Evolutionary conservation across 768 basidiomycete species (phyloP).

Genomic region (Lentinula raphanica): DNA sequence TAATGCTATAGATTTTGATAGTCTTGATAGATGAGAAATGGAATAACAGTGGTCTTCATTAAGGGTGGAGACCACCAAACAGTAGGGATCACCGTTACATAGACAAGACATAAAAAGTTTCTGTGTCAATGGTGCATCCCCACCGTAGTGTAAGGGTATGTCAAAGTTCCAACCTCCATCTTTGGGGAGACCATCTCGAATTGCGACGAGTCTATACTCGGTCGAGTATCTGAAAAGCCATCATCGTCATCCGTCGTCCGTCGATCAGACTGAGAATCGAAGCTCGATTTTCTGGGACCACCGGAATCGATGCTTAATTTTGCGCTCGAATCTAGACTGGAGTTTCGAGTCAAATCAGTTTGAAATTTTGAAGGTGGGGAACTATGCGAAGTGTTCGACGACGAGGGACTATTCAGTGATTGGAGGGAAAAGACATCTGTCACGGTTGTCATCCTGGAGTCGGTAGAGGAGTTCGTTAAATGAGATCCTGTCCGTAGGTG

Average conservation of each 20-base stretch:
- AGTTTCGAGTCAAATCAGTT: background rate
- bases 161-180: conserved; percentile 33
- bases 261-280: conserved; percentile 33
- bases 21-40: too few relatives aligned
- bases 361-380: background rate
- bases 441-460: conserved; percentile 12
- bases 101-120: too few relatives aligned
- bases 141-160: conserved; percentile 44
- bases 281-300: background rate
- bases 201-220: conserved; percentile 59
- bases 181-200: conserved; percentile 63
- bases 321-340: background rate
- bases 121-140: background rate
- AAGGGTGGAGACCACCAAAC: background rate
- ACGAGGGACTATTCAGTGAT: conserved; percentile 16
- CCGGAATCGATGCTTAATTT: conserved; percentile 1
- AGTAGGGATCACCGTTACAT: too few relatives aligned
- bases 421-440: conserved; percentile 21
- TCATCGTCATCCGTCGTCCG: conserved; percentile 29
- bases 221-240: conserved; percentile 27
- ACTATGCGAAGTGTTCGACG: conserved; percentile 17
- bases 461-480: conserved; percentile 24
- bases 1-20: background rate
- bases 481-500: conserved; percentile 9
- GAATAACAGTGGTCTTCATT: too few relatives aligned